phyloP scores from a whole-genome alignment of 805 yeast species.

The Naumovozyma baii region DNA sequence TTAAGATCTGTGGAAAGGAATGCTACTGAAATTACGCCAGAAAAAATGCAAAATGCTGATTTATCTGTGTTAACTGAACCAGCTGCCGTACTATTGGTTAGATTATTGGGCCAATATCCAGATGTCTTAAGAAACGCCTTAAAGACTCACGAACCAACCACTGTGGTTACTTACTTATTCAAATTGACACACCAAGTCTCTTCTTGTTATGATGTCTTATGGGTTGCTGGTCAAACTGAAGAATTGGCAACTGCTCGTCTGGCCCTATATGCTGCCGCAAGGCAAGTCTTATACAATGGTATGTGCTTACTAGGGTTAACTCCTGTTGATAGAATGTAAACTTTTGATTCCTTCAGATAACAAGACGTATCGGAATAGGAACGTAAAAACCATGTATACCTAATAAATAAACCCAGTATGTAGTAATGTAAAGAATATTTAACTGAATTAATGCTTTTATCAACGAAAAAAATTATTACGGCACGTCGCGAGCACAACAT shows the following conservation, averaged over 20 bases:
- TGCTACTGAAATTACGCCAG: conserved; percentile 40
- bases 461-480: too few species aligned
- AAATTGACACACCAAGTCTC: conserved; percentile 88
- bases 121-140: conserved; percentile 77
- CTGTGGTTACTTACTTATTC: conserved; percentile 88
- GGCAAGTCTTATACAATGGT: conserved; percentile 84
- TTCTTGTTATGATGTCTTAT: conserved; percentile 86
- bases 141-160: conserved; percentile 83
- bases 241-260: conserved; percentile 83
- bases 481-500: too few species aligned
- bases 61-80: conserved; percentile 58
- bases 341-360: too few species aligned
- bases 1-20: conserved; percentile 90
- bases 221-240: conserved; percentile 93
- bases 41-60: conserved; percentile 42
- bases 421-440: too few species aligned
- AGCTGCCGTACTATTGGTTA: conserved; percentile 58
- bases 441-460: too few species aligned
- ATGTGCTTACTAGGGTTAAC: conserved; percentile 83
- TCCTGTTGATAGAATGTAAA: conserved; percentile 96
- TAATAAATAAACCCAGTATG: too few species aligned
- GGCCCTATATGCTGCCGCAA: conserved; percentile 82
- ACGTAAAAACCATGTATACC: too few species aligned
- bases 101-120: conserved; percentile 82
- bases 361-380: too few species aligned